Conservation (phyloP, 2,329 filamentous ascomycete genomes). For the Microdochium bolleyi region DNA sequence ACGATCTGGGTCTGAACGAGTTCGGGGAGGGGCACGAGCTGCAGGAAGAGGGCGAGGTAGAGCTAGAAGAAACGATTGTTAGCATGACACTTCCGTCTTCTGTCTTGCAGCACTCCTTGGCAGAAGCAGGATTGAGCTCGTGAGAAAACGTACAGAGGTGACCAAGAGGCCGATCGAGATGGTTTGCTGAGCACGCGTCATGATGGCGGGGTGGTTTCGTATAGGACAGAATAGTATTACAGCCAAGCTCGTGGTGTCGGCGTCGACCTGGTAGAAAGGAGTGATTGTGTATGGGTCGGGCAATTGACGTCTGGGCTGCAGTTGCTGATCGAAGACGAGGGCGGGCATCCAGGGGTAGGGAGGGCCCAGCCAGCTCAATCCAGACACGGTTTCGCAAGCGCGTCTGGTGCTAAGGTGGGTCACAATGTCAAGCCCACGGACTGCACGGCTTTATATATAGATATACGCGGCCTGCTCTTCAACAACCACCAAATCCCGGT, state of each 20-base stretch:
- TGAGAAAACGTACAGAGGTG: conserved; percentile 63
- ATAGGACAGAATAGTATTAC: neutral
- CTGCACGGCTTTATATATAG: neutral
- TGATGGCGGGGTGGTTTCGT: conserved; percentile 37
- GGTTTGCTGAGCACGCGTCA: conserved; percentile 93
- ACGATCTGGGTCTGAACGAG: conserved; percentile 78
- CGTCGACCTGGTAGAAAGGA: neutral
- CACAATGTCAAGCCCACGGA: no score
- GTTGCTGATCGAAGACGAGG: neutral
- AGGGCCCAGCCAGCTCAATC: neutral
- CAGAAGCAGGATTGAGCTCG: conserved; percentile 2
- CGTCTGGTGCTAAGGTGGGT: neutral
- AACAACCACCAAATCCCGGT: neutral
- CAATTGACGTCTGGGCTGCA: neutral
- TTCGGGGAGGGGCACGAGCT: conserved; percentile 71
- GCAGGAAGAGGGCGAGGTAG: conserved; percentile 79
- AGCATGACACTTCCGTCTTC: conserved; percentile 1
- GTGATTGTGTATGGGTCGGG: neutral
- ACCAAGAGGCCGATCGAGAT: conserved; percentile 81
- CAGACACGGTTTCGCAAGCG: conserved; percentile 1
- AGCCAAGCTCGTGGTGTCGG: neutral
- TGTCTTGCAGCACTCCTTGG: neutral
- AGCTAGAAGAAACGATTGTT: conserved; percentile 47
- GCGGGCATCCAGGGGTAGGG: neutral
- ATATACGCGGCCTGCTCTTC: neutral